Evolutionary conservation across 2,329 filamentous ascomycete genomes (phyloP).

Genomic region (Exserohilum turcica): DNA sequence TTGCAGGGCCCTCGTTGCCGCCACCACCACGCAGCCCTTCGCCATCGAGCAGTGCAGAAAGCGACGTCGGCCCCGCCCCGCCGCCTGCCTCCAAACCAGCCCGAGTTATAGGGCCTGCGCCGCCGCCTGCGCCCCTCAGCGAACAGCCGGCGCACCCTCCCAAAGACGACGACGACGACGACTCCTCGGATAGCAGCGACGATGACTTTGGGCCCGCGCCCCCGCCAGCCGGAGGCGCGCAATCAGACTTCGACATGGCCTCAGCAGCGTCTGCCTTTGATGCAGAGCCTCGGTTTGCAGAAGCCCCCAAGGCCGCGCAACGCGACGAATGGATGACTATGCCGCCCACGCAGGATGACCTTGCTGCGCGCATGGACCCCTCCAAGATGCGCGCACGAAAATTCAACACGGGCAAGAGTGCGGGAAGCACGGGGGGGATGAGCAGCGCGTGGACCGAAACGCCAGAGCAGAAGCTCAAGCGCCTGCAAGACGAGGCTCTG

Average conservation of each 20-base stretch:
- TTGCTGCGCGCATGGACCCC: slow-evolving; percentile 72
- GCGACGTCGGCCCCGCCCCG: slow-evolving; percentile 40
- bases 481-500: slow-evolving; percentile 80
- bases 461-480: slow-evolving; percentile 81
- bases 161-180: slow-evolving; percentile 44
- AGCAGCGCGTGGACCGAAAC: slow-evolving; percentile 86
- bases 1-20: slow-evolving; percentile 60
- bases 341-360: slow-evolving; percentile 56
- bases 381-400: slow-evolving; percentile 81
- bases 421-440: slow-evolving; percentile 56
- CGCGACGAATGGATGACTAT: slow-evolving; percentile 72
- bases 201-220: slow-evolving; percentile 55
- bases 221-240: slow-evolving; percentile 39
- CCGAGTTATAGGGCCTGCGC: slow-evolving; percentile 59
- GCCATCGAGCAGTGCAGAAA: slow-evolving; percentile 33
- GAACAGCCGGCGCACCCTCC: slow-evolving; percentile 52
- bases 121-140: slow-evolving; percentile 57
- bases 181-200: slow-evolving; percentile 46
- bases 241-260: slow-evolving; percentile 17
- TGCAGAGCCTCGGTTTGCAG: slow-evolving; percentile 35
- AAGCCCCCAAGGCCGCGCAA: slow-evolving; percentile 56
- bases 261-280: slow-evolving; percentile 39
- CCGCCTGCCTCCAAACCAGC: slow-evolving; percentile 51
- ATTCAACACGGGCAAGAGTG: slow-evolving; percentile 74
- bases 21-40: slow-evolving; percentile 44